Percentiles rank a stretch among this genome's conserved stretches.
phyloP scores from a whole-genome alignment of 805 yeast species.

The Jamesozyma rosinii region DNA sequence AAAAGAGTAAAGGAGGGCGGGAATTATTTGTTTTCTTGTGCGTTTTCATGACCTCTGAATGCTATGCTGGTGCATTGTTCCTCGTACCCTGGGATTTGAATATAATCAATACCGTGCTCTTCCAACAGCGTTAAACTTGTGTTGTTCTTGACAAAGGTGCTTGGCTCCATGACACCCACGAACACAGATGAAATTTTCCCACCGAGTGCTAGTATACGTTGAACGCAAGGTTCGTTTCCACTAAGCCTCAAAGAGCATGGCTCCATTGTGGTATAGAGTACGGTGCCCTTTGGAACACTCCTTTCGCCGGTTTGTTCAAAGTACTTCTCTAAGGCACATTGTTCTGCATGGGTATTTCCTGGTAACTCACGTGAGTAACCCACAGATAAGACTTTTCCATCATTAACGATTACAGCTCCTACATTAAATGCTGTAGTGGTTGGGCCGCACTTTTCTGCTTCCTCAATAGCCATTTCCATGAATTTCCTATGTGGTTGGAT shows the following conservation, averaged over 20 bases:
- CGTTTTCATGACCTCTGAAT: constrained; percentile 58
- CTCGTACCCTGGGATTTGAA: constrained; percentile 79
- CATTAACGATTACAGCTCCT: constrained; percentile 76
- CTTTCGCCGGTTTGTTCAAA: constrained; percentile 29
- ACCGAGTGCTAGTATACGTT: constrained; percentile 51
- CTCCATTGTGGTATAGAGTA: constrained; percentile 91
- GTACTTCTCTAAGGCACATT: constrained; percentile 79
- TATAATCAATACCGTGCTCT: constrained; percentile 55
- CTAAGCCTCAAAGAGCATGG: constrained; percentile 86
- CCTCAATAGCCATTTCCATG: constrained; percentile 69
- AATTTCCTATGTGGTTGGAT: constrained; percentile 42
- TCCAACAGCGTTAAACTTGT: constrained; percentile 48
- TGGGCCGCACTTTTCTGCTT: constrained; percentile 73
- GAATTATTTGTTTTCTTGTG: constrained; percentile 30
- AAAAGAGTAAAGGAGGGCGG: neutral
- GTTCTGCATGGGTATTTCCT: constrained; percentile 97
- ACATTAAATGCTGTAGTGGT: constrained; percentile 85
- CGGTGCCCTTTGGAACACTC: constrained; percentile 63
- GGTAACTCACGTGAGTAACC: constrained; percentile 87
- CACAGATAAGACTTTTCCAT: constrained; percentile 54
- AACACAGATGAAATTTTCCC: constrained; percentile 58
- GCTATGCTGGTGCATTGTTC: constrained; percentile 44
- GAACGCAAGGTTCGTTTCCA: constrained; percentile 83
- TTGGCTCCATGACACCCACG: constrained; percentile 90
- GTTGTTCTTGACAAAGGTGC: constrained; percentile 68